phyloP scores from a whole-genome alignment of 768 basidiomycete genomes.

The Lactifluus volemus region DNA sequence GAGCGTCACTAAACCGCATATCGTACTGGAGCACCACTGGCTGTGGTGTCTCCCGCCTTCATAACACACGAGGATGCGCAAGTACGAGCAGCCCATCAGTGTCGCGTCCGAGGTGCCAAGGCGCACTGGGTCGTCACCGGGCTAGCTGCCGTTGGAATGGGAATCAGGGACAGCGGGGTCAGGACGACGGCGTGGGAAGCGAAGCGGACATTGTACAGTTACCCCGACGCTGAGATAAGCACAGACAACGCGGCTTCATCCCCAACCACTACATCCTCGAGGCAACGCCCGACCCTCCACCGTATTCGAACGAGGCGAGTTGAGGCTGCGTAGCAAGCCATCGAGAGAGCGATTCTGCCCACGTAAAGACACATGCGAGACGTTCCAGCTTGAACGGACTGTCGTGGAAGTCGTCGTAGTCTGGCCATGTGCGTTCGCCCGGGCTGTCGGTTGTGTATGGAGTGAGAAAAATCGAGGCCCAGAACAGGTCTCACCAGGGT shows the following conservation, averaged over 20 bases:
- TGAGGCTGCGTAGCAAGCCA: constrained; percentile 13
- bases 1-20: constrained; percentile 3
- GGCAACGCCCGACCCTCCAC: too few species aligned
- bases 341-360: background rate
- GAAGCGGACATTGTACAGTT: too few species aligned
- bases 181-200: too few species aligned
- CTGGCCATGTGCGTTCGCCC: background rate
- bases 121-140: background rate
- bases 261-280: too few species aligned
- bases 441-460: background rate
- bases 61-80: constrained; percentile 13
- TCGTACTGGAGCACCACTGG: constrained; percentile 8
- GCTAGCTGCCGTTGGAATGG: constrained; percentile 1
- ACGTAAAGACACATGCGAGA: constrained; percentile 2
- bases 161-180: too few species aligned
- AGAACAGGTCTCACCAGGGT: too few species aligned
- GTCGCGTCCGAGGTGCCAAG: background rate
- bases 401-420: constrained; percentile 4
- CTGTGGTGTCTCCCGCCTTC: background rate
- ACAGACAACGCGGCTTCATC: too few species aligned
- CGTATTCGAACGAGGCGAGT: constrained; percentile 8
- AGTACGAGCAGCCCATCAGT: background rate
- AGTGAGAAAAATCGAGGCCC: background rate
- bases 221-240: too few species aligned
- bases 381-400: constrained; percentile 14